Evolutionary conservation across 352 stramenopile species (phyloP).

Genomic region (Globisporangium splendens): DNA sequence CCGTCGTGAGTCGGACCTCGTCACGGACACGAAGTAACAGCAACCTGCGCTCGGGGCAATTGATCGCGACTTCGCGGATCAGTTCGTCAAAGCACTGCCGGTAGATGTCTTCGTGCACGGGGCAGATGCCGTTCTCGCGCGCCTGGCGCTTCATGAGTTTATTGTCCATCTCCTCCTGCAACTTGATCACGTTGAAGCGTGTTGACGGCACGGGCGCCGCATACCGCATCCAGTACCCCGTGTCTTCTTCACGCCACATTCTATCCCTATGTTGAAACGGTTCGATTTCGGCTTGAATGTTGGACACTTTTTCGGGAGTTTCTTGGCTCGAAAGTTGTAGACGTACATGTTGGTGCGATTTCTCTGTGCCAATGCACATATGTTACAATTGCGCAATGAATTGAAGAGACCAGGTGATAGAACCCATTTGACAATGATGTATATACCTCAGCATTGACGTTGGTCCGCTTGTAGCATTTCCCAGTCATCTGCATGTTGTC

Average conservation of each 20-base stretch:
- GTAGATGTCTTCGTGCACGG: conserved; percentile 93
- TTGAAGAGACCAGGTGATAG: no score
- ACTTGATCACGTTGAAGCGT: conserved; percentile 90
- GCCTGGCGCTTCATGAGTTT: conserved; percentile 89
- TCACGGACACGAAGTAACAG: conserved; percentile 90
- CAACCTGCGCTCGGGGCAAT: conserved; percentile 89
- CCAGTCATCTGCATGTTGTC: conserved; percentile 69
- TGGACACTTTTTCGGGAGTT: conserved; percentile 76
- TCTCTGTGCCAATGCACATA: conserved; percentile 23
- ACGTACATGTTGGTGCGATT: conserved; percentile 78
- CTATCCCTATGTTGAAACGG: conserved; percentile 80
- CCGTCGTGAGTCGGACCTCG: conserved; percentile 92
- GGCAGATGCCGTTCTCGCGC: conserved; percentile 90
- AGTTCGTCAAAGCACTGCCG: conserved; percentile 91
- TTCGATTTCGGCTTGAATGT: conserved; percentile 67
- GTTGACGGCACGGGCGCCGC: conserved; percentile 87
- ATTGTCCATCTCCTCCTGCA: conserved; percentile 89
- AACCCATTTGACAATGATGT: neutral
- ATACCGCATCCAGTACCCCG: conserved; percentile 91
- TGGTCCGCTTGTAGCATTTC: conserved; percentile 76
- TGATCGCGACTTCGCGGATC: conserved; percentile 91
- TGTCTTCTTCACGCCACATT: conserved; percentile 77
- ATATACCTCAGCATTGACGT: conserved; percentile 71
- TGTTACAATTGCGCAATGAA: no score
- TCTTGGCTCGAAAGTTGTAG: conserved; percentile 86